A percentile compares a stretch with the other conserved stretches of the same genome.
phyloP scores from a whole-genome alignment of 2,329 filamentous ascomycete genomes.

The Claviceps citrina region DNA sequence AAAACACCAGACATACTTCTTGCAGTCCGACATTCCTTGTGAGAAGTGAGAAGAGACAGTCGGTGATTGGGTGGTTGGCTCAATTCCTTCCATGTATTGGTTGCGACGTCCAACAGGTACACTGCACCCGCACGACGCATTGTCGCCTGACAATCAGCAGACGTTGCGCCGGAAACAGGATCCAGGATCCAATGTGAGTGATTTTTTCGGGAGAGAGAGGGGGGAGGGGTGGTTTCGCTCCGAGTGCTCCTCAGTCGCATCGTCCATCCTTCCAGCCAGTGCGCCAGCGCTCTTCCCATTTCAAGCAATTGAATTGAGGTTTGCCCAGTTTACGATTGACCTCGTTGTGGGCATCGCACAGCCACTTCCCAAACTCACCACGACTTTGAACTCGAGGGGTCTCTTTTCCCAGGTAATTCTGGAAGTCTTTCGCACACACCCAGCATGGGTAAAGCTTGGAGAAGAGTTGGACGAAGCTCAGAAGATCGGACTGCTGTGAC shows the following conservation, averaged over 20 bases:
- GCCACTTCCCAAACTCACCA: constrained; percentile 64
- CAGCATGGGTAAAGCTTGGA: constrained; percentile 87
- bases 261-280: constrained; percentile 67
- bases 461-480: constrained; percentile 65
- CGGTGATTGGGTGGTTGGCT: background rate
- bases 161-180: background rate
- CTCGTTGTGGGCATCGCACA: constrained; percentile 76
- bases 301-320: constrained; percentile 70
- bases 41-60: background rate
- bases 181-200: background rate
- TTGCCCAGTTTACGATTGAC: constrained; percentile 87
- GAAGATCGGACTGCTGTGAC: constrained; percentile 59
- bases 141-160: constrained; percentile 1
- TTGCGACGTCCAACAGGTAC: background rate
- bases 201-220: background rate
- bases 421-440: constrained; percentile 88
- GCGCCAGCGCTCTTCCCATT: constrained; percentile 89
- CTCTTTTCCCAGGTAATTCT: constrained; percentile 59
- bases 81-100: background rate
- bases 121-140: background rate
- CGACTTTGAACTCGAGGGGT: constrained; percentile 43
- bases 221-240: too few relatives aligned
- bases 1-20: background rate
- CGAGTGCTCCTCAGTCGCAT: constrained; percentile 31
- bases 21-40: background rate